phyloP scores from a whole-genome alignment of 306 rosid species.

The Dalbergia oliveri region DNA sequence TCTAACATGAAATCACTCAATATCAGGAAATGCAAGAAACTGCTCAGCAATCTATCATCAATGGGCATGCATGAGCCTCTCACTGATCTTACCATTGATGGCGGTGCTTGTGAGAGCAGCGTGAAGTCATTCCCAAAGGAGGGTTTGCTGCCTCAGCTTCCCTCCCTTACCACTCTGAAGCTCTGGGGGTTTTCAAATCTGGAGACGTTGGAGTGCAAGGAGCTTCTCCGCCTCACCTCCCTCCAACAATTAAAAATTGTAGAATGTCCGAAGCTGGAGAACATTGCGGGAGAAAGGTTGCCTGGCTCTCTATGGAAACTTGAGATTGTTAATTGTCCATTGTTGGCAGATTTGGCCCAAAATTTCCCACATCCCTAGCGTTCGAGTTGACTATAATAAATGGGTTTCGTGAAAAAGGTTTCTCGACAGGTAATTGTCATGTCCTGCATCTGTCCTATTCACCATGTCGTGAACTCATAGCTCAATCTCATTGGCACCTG shows the following conservation, averaged over 20 bases:
- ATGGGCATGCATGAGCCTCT: not conserved
- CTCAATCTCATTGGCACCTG: too few species aligned
- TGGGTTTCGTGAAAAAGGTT: not conserved
- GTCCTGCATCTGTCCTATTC: not conserved
- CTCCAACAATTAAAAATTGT: accelerated
- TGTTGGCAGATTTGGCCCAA: constrained; percentile 14
- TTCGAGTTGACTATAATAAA: accelerated
- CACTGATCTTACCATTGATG: not conserved
- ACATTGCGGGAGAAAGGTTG: constrained; percentile 9
- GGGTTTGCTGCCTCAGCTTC: not conserved
- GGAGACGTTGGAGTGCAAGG: not conserved
- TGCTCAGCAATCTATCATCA: not conserved
- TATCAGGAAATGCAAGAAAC: not conserved
- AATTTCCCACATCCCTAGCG: not conserved
- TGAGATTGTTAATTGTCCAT: not conserved
- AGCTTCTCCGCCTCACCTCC: constrained; percentile 35
- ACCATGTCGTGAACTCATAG: too few species aligned
- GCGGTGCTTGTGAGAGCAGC: too few species aligned
- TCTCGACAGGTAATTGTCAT: not conserved
- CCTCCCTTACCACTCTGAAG: not conserved
- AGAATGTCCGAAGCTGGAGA: not conserved
- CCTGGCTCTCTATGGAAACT: not conserved
- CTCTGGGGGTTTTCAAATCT: not conserved
- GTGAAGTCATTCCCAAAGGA: not conserved
- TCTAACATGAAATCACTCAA: not conserved